Conservation (phyloP, 116 monocot species). For the Zostera marina region DNA sequence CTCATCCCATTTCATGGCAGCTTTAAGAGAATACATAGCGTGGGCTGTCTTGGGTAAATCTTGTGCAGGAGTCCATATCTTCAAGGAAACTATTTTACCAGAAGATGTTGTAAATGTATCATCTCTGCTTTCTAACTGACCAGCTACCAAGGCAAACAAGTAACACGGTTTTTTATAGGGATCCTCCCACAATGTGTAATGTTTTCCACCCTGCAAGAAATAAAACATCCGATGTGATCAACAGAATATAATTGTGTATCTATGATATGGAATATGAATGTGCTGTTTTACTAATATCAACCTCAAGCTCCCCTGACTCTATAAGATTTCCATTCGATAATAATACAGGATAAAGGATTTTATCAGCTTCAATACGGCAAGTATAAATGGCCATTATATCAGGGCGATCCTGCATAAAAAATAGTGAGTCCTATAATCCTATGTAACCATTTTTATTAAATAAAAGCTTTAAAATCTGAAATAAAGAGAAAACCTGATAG, state of each 20-base stretch:
- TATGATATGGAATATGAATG: not conserved
- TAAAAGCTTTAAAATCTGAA: too few relatives aligned
- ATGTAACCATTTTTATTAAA: too few relatives aligned
- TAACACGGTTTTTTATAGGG: constrained; percentile 95
- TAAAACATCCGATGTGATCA: not conserved
- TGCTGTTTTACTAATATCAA: constrained; percentile 13
- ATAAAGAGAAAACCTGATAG: constrained; percentile 46
- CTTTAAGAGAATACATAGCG: constrained; percentile 99
- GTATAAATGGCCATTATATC: constrained; percentile 95
- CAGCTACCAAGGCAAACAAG: constrained; percentile 96
- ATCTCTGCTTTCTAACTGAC: constrained; percentile 82
- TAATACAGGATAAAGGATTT: constrained; percentile 74
- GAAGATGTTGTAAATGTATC: constrained; percentile 83
- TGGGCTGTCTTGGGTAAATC: constrained; percentile 93
- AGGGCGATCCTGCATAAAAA: constrained; percentile 64
- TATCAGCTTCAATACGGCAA: constrained; percentile 92
- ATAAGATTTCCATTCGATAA: constrained; percentile 94
- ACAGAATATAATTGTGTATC: not conserved
- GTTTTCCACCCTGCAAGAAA: constrained; percentile 62
- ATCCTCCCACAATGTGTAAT: constrained; percentile 92
- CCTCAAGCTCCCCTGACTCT: constrained; percentile 81
- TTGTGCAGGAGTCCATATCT: constrained; percentile 86
- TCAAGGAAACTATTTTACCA: constrained; percentile 59
- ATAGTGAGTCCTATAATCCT: too few relatives aligned
- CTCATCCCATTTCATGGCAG: constrained; percentile 99